These are phyloP conservation scores for Metarhizium guizhouense DNA, from an alignment of 2,329 filamentous ascomycete genomes.

Conservation along the genomic window DNA sequence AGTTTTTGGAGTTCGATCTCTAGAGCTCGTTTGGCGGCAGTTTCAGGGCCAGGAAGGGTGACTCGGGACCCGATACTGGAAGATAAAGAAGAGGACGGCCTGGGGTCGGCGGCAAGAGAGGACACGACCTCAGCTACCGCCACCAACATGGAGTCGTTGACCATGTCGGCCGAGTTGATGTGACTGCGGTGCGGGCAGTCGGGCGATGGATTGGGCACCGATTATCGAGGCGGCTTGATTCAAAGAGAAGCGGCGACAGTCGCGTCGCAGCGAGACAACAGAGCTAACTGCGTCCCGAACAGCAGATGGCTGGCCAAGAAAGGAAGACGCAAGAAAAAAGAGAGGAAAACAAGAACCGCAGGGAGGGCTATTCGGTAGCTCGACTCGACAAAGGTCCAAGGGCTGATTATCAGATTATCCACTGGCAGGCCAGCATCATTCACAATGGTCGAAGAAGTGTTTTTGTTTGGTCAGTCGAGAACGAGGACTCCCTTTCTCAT, in stretches of 20 bases:
- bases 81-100: constrained; percentile 28
- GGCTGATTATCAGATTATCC: not conserved
- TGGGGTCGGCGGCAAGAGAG: constrained; percentile 37
- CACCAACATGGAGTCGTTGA: constrained; percentile 45
- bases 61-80: constrained; percentile 41
- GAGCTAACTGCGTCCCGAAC: not conserved
- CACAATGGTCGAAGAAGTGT: not conserved
- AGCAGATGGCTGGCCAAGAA: constrained; percentile 1
- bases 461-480: constrained; percentile 1
- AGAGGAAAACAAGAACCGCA: not conserved
- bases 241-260: constrained; percentile 1
- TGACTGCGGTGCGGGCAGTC: constrained; percentile 12
- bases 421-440: constrained; percentile 5
- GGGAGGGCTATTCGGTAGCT: not conserved
- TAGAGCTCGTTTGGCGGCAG: constrained; percentile 65
- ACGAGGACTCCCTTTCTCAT: not conserved
- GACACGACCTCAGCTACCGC: constrained; percentile 46
- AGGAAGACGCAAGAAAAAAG: not conserved
- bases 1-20: constrained; percentile 79
- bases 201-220: not conserved
- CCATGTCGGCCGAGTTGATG: constrained; percentile 29
- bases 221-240: not conserved
- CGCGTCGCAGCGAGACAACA: constrained; percentile 1
- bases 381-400: constrained; percentile 1
- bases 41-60: constrained; percentile 68